Percentiles rank a stretch among this genome's conserved stretches.
Conservation (phyloP, 1,284 basidiomycete genomes). For the Sanghuangporus sanghuang region DNA sequence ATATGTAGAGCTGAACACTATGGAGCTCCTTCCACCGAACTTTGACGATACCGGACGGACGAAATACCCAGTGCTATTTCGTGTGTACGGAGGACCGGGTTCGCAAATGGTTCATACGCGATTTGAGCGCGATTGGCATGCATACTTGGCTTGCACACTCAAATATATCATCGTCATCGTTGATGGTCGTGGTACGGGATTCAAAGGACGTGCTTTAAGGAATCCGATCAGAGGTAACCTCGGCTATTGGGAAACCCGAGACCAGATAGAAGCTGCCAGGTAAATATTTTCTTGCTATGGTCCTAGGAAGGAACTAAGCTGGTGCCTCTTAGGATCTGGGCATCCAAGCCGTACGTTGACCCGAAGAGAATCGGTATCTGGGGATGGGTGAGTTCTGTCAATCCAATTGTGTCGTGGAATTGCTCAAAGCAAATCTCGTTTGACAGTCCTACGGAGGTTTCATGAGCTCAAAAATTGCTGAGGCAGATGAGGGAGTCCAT, state of each 20-base stretch:
- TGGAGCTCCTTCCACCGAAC: constrained; percentile 85
- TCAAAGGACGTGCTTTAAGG: constrained; percentile 76
- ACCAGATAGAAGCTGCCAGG: constrained; percentile 86
- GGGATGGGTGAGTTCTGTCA: constrained; percentile 78
- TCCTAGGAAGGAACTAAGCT: not conserved
- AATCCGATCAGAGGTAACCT: constrained; percentile 83
- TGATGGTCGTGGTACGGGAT: constrained; percentile 94
- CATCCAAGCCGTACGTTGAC: constrained; percentile 74
- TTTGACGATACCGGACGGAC: constrained; percentile 91
- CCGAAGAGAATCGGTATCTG: constrained; percentile 84
- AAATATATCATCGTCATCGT: constrained; percentile 86
- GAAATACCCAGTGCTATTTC: constrained; percentile 90
- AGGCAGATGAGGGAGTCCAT: constrained; percentile 81
- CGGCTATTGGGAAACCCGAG: constrained; percentile 80
- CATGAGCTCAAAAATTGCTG: constrained; percentile 88
- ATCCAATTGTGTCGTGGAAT: not conserved
- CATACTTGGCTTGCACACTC: constrained; percentile 77
- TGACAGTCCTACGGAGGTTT: constrained; percentile 87
- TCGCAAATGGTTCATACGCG: constrained; percentile 71
- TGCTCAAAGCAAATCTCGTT: constrained; percentile 2
- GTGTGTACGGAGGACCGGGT: constrained; percentile 89
- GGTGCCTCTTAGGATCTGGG: constrained; percentile 52
- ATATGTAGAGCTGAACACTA: constrained; percentile 71
- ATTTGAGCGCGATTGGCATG: constrained; percentile 79
- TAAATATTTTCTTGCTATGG: constrained; percentile 29